Evolutionary conservation across 371 early-diverging fungal species (phyloP).

Genomic region (Lichtheimia hyalospora): DNA sequence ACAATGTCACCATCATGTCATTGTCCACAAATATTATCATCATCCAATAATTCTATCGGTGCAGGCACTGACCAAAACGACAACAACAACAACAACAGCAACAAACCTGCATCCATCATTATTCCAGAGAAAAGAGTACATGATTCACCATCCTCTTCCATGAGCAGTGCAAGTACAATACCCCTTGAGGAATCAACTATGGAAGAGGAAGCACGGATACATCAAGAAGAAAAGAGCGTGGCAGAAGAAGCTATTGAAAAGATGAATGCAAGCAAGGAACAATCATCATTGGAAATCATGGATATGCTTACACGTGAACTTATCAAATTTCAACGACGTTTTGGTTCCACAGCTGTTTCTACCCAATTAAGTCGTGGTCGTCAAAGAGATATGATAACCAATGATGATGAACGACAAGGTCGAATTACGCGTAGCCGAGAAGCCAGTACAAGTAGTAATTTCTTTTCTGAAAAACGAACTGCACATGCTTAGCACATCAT

Average conservation of each 20-base stretch:
- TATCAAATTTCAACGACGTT: constrained; percentile 41
- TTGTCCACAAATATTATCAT: neutral
- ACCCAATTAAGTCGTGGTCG: neutral
- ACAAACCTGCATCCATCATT: constrained; percentile 23
- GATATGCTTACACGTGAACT: constrained; percentile 42
- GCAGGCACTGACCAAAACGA: neutral
- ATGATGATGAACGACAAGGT: constrained; percentile 9
- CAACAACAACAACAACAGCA: neutral
- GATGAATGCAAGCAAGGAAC: constrained; percentile 13
- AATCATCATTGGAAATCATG: constrained; percentile 44
- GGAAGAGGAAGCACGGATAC: constrained; percentile 12
- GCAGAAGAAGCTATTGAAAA: constrained; percentile 28
- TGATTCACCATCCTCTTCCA: constrained; percentile 23
- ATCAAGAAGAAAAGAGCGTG: constrained; percentile 24
- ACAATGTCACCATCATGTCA: neutral
- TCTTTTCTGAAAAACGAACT: constrained; percentile 4
- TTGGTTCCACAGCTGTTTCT: constrained; percentile 4
- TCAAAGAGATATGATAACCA: neutral
- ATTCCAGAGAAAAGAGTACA: constrained; percentile 32
- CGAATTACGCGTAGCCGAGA: constrained; percentile 18
- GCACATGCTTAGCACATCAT: constrained; percentile 5
- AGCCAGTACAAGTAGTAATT: constrained; percentile 7
- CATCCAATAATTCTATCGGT: neutral
- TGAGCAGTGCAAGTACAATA: constrained; percentile 46
- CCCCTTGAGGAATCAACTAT: constrained; percentile 28